Base-by-base conservation (phyloP, 2,329 filamentous ascomycete species). In the Fusarium subtropicale region DNA sequence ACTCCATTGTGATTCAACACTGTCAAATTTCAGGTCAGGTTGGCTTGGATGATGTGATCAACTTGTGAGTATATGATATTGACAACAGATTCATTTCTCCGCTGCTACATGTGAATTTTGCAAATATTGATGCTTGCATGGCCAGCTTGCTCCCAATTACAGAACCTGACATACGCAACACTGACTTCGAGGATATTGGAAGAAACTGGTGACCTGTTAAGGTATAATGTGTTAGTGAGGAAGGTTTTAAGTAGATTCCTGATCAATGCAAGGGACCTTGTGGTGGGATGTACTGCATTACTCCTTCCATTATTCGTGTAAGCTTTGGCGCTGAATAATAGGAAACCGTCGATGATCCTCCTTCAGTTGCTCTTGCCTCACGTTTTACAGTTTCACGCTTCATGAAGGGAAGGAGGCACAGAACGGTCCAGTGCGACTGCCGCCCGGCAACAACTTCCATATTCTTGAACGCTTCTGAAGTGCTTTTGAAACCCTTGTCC, bases 401-500 rank as follows among this genome's bases (percentile, higher is more conserved):
- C 36, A 54, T 24, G 12, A 45, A 39, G 24, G 48, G 22, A 24
- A 46, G 42, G 38, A 52, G 22, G 47, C 31, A 54, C 61, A 34
- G 47, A 39, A 36, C 47, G 36, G 44, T 36, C 38, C 41, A 26
- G 42, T 44, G 53, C 18, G 22, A 65, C 64, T 65, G 22, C 64
- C 60, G 31, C 39, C 42, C 55, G 55, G 52, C 54, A 36, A 31
- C 41, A 26, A 48, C 39, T 48, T 38, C 45, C 42, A 26, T 54
- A 8, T 38, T 22, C 12, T 50, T 31, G 31, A 26, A 34, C 20
- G 24, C 38, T 65, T 47, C 36, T 66, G 54, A 41, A 38, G 65
- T 63, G 31, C 24, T 34, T 54, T 48, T 65, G 60, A 64, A 58
- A 65, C 64, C 50, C 45, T 51, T 46, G 48, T 71, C 64, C 26